Evolutionary conservation across 1,139 yeast species (phyloP).

Genomic region (Sugiyamaella sp.): DNA sequence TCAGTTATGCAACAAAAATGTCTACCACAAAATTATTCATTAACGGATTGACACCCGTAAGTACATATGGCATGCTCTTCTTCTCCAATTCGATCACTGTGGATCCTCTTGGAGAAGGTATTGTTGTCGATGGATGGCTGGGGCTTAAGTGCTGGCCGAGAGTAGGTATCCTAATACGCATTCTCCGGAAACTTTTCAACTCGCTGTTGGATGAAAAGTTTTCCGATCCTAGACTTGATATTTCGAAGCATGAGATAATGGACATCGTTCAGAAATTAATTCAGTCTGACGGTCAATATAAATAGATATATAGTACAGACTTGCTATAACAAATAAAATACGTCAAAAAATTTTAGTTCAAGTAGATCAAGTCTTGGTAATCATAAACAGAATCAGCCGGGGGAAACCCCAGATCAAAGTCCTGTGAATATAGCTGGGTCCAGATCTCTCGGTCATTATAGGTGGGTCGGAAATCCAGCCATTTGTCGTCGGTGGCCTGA

Average conservation of each 20-base stretch:
- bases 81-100: constrained; percentile 77
- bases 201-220: constrained; percentile 62
- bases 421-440: constrained; percentile 9
- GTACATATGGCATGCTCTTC: constrained; percentile 67
- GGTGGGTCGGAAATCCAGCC: constrained; percentile 10
- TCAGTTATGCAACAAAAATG: constrained; percentile 43
- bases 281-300: constrained; percentile 21
- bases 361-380: constrained; percentile 2
- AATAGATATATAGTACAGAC: neutral
- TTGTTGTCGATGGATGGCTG: constrained; percentile 69
- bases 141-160: constrained; percentile 92
- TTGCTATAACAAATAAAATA: neutral
- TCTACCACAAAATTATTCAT: constrained; percentile 70
- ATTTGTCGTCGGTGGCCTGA: neutral
- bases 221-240: constrained; percentile 45
- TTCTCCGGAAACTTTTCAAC: constrained; percentile 67
- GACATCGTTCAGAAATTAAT: constrained; percentile 28
- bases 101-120: constrained; percentile 56
- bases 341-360: neutral
- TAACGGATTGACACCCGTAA: constrained; percentile 77
- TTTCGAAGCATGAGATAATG: constrained; percentile 36
- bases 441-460: constrained; percentile 8
- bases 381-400: constrained; percentile 1
- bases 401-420: constrained; percentile 2
- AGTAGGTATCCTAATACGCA: constrained; percentile 81